These are phyloP conservation scores for Xylaria sp. DNA, from an alignment of 2,329 filamentous ascomycete species.

Conservation along the genomic window DNA sequence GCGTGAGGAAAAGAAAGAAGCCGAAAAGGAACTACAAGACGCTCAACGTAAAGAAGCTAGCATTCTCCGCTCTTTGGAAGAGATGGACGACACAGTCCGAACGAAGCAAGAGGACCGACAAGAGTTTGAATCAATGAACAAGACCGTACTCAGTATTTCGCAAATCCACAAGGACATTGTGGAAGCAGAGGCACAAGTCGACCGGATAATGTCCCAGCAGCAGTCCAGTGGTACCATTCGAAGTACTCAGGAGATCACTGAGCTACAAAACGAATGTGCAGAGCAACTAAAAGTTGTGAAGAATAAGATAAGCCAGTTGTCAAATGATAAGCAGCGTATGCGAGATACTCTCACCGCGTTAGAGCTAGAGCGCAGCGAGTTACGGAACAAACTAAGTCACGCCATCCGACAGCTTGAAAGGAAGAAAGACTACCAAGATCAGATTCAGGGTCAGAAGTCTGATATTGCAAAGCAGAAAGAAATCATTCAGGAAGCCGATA, in stretches of 20 bases:
- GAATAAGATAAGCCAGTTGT: slow-evolving; percentile 67
- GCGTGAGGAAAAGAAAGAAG: slow-evolving; percentile 70
- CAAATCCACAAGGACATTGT: slow-evolving; percentile 75
- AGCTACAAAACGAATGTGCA: slow-evolving; percentile 69
- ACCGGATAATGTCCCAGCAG: slow-evolving; percentile 77
- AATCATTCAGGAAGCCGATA: slow-evolving; percentile 70
- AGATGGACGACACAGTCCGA: slow-evolving; percentile 69
- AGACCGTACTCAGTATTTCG: slow-evolving; percentile 76
- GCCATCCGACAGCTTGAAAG: slow-evolving; percentile 79
- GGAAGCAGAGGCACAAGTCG: slow-evolving; percentile 74
- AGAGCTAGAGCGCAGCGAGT: slow-evolving; percentile 78
- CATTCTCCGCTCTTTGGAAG: slow-evolving; percentile 67
- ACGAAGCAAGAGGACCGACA: slow-evolving; percentile 69
- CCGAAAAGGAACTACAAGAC: slow-evolving; percentile 67
- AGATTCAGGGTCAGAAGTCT: slow-evolving; percentile 75
- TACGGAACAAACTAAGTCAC: slow-evolving; percentile 73
- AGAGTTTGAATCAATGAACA: slow-evolving; percentile 76
- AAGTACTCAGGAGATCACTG: slow-evolving; percentile 83
- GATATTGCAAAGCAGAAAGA: slow-evolving; percentile 73
- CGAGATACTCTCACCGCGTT: slow-evolving; percentile 70
- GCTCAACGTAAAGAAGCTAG: slow-evolving; percentile 66
- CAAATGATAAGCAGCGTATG: slow-evolving; percentile 72
- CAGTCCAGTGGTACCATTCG: slow-evolving; percentile 68
- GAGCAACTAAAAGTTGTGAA: slow-evolving; percentile 72
- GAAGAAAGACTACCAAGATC: slow-evolving; percentile 71